Base-by-base conservation (phyloP, 148 eudicot species). In the Rhododendron simsii region DNA sequence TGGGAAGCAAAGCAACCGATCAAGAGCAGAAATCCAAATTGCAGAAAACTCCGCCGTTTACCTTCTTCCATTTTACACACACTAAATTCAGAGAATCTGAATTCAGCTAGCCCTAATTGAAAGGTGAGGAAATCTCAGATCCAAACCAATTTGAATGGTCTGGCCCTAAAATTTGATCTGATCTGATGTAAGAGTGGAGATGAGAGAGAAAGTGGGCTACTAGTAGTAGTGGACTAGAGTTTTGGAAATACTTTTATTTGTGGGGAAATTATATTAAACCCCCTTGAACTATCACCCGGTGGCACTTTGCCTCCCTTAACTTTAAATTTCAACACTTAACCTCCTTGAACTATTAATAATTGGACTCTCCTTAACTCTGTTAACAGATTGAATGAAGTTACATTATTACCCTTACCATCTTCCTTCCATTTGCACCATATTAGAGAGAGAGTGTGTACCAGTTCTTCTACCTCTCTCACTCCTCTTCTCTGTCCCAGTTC, bases 1-100 rank as follows among this genome's bases (percentile, higher is more conserved):
- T 86, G 89, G 79, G 87, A 35, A 51, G 91, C 90, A 78, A 93
- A 94, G 82, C 89, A 89, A 16, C 86, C 88, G 75, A 86, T 83
- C 78, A 92, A 85, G 4, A 90, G 41, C 53, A 94, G 73, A 63
- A 83, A 81, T 48, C 87, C 45, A 1, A 77, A 87, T 10, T 57
- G 93, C 77, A 86, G 75, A 67, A 84, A 90, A 16, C 84, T 83
- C 67, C 79, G 88, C 86, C 88, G 91, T 75, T 84, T 89, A 65
- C 80, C 55, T 77, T 87, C 89, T 67, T 86, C 95, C 98, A 93
- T 95, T 63, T 21, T 2, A 9, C 33, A 53, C 76, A 20, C 18
- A 80, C 45, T 13, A 73, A 13, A 21, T 74, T 5, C 44, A 55
- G 55, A 50, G 55, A 10, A 79, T 20, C 6, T 9, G 74, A 47